A percentile compares a stretch with the other conserved stretches of the same genome.
Evolutionary conservation across 2,329 filamentous ascomycete species (phyloP).

Genomic region (Phialophora verrucosa): DNA sequence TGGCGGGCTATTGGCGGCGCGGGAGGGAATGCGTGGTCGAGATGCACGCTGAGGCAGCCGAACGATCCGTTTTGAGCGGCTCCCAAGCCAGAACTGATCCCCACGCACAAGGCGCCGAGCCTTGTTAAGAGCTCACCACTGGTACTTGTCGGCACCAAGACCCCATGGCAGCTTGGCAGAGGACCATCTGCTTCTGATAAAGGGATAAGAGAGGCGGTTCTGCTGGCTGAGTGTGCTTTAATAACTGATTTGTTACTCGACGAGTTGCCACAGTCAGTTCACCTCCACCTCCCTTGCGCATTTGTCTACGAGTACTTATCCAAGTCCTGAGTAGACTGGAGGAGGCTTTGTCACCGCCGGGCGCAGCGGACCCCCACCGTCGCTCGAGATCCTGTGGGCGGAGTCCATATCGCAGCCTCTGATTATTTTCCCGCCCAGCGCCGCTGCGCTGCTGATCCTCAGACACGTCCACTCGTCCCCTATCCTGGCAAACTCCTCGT

Average conservation of each 20-base stretch:
- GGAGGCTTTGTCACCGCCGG: neutral
- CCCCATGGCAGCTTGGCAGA: slow-evolving; percentile 1
- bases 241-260: neutral
- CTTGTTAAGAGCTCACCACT: slow-evolving; percentile 1
- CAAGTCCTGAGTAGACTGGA: neutral
- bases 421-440: neutral
- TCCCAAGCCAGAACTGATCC: neutral
- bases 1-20: neutral
- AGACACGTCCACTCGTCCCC: neutral
- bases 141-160: neutral
- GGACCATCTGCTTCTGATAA: neutral
- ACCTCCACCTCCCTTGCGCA: neutral
- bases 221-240: neutral
- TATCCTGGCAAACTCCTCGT: neutral
- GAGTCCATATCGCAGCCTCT: neutral
- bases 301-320: neutral
- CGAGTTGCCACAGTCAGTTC: neutral
- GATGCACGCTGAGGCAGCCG: slow-evolving; percentile 1
- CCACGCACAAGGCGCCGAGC: slow-evolving; percentile 12
- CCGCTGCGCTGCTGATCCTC: neutral
- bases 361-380: neutral
- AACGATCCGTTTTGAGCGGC: neutral
- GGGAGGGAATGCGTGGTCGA: neutral
- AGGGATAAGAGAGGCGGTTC: neutral
- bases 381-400: neutral